Evolutionary conservation across 805 yeast genomes (phyloP).

Genomic region (Wickerhamiella bombiphila): DNA sequence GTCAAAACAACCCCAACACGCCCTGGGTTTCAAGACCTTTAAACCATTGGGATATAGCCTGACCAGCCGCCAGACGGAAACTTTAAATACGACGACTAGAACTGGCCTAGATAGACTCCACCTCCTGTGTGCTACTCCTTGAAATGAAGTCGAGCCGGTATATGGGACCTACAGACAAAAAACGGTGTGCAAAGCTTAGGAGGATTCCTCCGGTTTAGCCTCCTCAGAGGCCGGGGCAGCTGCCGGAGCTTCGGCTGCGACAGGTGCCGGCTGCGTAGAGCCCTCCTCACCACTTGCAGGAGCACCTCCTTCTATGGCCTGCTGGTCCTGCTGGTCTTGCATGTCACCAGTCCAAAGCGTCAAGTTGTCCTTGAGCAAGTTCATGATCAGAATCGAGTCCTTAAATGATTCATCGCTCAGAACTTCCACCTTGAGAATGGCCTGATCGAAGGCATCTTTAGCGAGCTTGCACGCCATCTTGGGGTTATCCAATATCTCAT

Average conservation of each 20-base stretch:
- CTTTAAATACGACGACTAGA: no score
- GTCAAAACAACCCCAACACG: no score
- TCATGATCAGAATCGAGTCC: slow-evolving; percentile 98
- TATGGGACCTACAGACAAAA: no score
- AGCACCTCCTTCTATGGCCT: slow-evolving; percentile 10
- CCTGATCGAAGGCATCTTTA: slow-evolving; percentile 98
- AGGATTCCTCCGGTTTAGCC: slow-evolving; percentile 2
- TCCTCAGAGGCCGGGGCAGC: slow-evolving; percentile 8
- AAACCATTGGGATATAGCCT: no score
- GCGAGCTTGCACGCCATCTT: slow-evolving; percentile 99
- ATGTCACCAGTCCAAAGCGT: slow-evolving; percentile 41
- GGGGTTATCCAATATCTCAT: slow-evolving; percentile 95
- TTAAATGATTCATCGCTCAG: slow-evolving; percentile 96
- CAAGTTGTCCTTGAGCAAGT: slow-evolving; percentile 67
- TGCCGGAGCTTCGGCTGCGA: slow-evolving; percentile 12
- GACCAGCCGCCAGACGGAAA: no score
- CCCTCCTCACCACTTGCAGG: slow-evolving; percentile 2
- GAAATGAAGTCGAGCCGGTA: no score
- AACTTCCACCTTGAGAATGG: slow-evolving; percentile 97
- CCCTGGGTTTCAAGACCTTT: no score
- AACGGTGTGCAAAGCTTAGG: no score
- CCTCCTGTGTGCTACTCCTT: no score
- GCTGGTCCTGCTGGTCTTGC: slow-evolving; percentile 31
- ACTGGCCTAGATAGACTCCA: no score
- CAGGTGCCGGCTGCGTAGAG: slow-evolving; percentile 10